Conservation (phyloP, 2,329 filamentous ascomycete species). For the Alternaria infectoria region DNA sequence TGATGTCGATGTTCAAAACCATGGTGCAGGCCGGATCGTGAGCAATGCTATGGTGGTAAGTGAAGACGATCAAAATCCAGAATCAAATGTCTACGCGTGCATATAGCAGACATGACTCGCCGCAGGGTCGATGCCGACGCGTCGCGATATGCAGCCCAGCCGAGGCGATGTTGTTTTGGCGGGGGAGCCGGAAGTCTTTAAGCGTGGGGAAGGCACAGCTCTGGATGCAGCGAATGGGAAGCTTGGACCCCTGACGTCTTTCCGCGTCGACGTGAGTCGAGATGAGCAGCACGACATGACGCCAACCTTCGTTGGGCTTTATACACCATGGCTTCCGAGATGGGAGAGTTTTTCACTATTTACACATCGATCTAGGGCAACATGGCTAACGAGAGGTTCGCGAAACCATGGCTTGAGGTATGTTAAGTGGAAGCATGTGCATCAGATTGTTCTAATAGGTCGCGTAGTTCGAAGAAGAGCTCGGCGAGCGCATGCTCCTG, state of each 20-base stretch:
- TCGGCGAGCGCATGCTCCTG: slow-evolving; percentile 36
- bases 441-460: background rate
- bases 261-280: background rate
- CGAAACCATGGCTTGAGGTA: slow-evolving; percentile 39
- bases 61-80: slow-evolving; percentile 6
- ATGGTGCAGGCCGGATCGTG: slow-evolving; percentile 6
- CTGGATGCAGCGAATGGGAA: background rate
- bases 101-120: slow-evolving; percentile 22
- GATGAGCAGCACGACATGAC: background rate
- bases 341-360: background rate
- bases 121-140: slow-evolving; percentile 22
- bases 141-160: slow-evolving; percentile 5
- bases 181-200: slow-evolving; percentile 35
- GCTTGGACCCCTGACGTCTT: slow-evolving; percentile 14
- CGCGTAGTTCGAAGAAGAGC: slow-evolving; percentile 41
- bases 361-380: background rate
- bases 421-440: slow-evolving; percentile 17
- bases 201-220: slow-evolving; percentile 13
- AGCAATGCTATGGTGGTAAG: background rate
- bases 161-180: slow-evolving; percentile 14
- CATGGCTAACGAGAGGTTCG: slow-evolving; percentile 27
- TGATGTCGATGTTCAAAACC: slow-evolving; percentile 25
- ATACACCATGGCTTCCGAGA: background rate
- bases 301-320: background rate
- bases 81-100: slow-evolving; percentile 8